Percentiles rank a stretch among this genome's conserved stretches.
Conservation (phyloP, 2,329 filamentous ascomycete species). For the Trichoderma sp. region DNA sequence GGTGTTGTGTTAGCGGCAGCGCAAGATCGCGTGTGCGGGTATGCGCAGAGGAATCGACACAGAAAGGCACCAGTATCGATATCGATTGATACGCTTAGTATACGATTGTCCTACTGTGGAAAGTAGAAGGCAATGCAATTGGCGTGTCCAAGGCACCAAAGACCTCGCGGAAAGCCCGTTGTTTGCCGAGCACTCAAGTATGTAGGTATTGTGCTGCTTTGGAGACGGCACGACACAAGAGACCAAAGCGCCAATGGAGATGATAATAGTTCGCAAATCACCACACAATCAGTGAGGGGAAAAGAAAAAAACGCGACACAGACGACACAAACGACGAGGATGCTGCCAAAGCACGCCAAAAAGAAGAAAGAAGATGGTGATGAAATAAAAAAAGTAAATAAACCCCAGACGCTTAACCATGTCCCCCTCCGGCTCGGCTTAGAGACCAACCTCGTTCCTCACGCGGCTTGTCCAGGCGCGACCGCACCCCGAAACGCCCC, state of each 20-base stretch:
- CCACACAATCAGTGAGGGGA: not conserved
- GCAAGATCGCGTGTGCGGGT: not conserved
- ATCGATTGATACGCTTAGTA: not conserved
- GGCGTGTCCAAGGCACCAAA: not conserved
- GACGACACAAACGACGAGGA: not conserved
- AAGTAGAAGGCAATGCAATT: not conserved
- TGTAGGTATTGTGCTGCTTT: not conserved
- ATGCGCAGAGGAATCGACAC: not conserved
- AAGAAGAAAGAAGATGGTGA: not conserved
- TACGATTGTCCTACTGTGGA: not conserved
- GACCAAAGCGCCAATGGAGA: not conserved
- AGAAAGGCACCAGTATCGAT: not conserved
- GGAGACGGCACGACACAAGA: not conserved
- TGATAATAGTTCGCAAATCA: not conserved
- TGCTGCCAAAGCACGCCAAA: not conserved
- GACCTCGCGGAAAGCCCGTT: not conserved
- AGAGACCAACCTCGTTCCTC: not conserved
- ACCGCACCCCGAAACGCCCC: not conserved
- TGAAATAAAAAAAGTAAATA: not conserved
- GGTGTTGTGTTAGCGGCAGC: not conserved
- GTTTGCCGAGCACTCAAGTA: not conserved
- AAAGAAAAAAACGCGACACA: not conserved
- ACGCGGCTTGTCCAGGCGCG: conserved; percentile 4
- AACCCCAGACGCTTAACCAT: not conserved
- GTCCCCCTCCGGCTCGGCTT: not conserved